Evolutionary conservation across 352 stramenopile genomes (phyloP), one percentile per base, ranked within the genome.

Genomic region (Phytopythium mirpurense): DNA sequence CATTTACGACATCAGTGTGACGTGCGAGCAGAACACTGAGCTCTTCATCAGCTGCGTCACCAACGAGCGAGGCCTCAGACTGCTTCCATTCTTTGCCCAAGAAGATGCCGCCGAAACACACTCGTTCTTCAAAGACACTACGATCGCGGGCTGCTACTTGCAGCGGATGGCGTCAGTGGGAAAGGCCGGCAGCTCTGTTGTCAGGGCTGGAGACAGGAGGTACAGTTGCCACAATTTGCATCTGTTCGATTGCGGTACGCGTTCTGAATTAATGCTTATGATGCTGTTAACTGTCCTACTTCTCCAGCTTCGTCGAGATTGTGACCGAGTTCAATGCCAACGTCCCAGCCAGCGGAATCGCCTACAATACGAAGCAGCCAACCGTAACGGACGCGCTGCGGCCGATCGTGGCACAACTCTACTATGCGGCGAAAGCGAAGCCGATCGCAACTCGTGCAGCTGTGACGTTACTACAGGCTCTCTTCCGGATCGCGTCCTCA

Each of bases 311-410:
- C 47, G 63, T 93, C 23, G 70, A 84, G 42, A 93, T 93, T 57
- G 82, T 86, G 16, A 67, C 78, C 42, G 88, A 97, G 54, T 96
- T 97, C 57, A 97, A 97, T 38, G 84, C 87, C 12, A 97, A 97
- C 48, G 86, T 97, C 0, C 80, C 86, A 26, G 65, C 74, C 6
- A 94, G 81, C 35, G 88, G 88, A 4, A 88, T 95, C 32, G 57
- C 80, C 0, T 94, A 95, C 67, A 81, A 83, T 41, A 94, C 82
- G 7, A 95, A 93, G 51, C 72, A 91, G 36, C 72, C 71, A 5
- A 71, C 87, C 6, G 81, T 96, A 34, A 59, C 65, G 18, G 86
- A 93, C 45, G 79, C 85, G 4, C 70, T 96, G 14, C 74, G 78
- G 6, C 79, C 85, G 23, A 83, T 97, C 32, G 83, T 74, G 44